Base-by-base conservation (phyloP, 176 grass and related monocot genomes). In the Coix lacrymajobi region DNA sequence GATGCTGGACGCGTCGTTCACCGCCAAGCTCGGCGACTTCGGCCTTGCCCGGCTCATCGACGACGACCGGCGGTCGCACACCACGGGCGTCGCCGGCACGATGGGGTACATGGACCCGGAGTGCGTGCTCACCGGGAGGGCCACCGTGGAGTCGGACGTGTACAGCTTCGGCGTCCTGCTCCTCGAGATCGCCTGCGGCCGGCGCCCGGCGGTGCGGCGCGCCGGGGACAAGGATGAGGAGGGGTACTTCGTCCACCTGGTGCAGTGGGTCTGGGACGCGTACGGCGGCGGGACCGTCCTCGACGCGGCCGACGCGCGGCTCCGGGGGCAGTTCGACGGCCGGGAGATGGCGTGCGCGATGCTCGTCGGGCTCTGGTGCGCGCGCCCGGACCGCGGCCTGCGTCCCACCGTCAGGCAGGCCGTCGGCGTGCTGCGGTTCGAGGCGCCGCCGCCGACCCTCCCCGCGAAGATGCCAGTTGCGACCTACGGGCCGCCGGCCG, bases 111-210 rank as follows among this genome's bases (percentile, higher is more conserved):
- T 80, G 0, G 83, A 79, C 14, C 75, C 39, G 2, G 41, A 51
- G 24, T 73, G 56, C 1, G 0, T 41, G 17, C 3, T 66, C 8
- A 0, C 77, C 0, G 43, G 57, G 0, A 57, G 3, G 69, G 33
- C 77, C 0, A 80, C 11, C 28, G 49, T 44, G 0, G 61, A 75
- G 10, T 88, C 54, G 0, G 57, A 86, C 13, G 49, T 89, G 8
- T 92, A 85, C 66, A 82, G 87, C 83, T 89, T 89, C 29, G 80
- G 90, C 4, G 80, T 90, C 22, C 49, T 92, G 17, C 79, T 87
- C 1, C 73, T 90, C 19, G 87, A 89, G 76, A 7, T 85, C 22
- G 34, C 64, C 1, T 81, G 77, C 7, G 89, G 82, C 0, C 11
- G 58, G 33, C 14, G 66, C 0, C 90, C 82, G 0, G 61, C 69